Evolutionary conservation across 1,284 basidiomycete genomes (phyloP), one percentile per base, ranked within the genome.

Genomic region (Coniophora puteana): DNA sequence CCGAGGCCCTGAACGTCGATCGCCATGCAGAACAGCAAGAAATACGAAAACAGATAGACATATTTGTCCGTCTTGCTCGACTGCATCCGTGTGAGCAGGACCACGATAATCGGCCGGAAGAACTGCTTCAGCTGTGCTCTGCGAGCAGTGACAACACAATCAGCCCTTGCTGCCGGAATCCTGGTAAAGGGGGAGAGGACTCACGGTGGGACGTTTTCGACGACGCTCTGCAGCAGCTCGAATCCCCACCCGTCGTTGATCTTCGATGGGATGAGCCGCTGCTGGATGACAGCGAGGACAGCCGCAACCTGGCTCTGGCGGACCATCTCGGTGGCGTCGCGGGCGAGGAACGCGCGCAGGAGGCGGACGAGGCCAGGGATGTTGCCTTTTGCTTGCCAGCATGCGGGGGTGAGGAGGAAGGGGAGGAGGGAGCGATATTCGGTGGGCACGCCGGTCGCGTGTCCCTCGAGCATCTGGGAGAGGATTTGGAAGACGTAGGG

Each of bases 401-500:
- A 76, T 2, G 81, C 71, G 0, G 93, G 93, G 0, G 85, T 91
- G 25, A 98, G 79, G 16, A 99, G 74, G 51, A 93, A 84, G 0
- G 83, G 83, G 1, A 98, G 72, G 5, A 99, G 72, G 14, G 74
- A 68, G 25, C 83, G 80, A 66, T 98, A 99, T 43, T 85, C 78
- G 1, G 72, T 67, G 0, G 95, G 93, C 7, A 96, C 70, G 20
- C 68, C 65, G 1, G 68, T 59, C 0, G 68, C 65, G 54, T 95
- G 93, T 8, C 92, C 69, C 51, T 94, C 90, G 26, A 99, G 83
- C 75, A 99, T 92, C 62, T 99, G 95, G 0, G 93, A 89, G 23
- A 98, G 80, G 51, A 99, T 82, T 61, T 99, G 96, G 75, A 99
- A 98, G 38, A 92, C 89, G 61, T 95, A 99, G 2, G 95, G 95